A percentile compares a stretch with the other conserved stretches of the same genome.
Evolutionary conservation across 1,139 yeast species (phyloP).

Genomic region (Spencermartinsiella ligniputridi): DNA sequence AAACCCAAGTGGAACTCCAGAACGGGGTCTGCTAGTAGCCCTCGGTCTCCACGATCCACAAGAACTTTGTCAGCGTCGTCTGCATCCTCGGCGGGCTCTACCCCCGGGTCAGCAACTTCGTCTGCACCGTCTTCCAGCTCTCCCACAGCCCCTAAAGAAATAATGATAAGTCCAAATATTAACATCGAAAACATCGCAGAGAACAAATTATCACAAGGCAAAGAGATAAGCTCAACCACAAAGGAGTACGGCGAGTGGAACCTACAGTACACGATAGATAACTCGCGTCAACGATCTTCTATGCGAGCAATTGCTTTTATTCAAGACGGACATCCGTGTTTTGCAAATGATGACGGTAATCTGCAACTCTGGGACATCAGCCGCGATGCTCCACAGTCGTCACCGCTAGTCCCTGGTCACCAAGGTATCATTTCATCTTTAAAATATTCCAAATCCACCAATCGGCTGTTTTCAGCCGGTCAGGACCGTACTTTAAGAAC

Average conservation of each 20-base stretch:
- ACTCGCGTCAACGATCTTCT: not conserved
- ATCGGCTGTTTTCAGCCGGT: conserved; percentile 23
- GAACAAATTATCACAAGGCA: not conserved
- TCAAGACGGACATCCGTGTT: conserved; percentile 5
- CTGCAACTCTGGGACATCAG: conserved; percentile 1
- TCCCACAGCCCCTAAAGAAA: not conserved
- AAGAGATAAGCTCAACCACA: not conserved
- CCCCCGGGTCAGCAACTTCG: conserved; percentile 6
- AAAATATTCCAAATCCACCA: conserved; percentile 18
- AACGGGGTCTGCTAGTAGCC: not conserved
- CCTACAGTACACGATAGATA: not conserved
- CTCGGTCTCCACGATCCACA: not conserved
- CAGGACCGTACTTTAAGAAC: conserved; percentile 20
- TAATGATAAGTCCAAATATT: not conserved
- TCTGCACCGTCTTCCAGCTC: not conserved
- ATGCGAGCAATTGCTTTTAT: not conserved
- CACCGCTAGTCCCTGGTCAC: conserved; percentile 20
- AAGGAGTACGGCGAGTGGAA: conserved; percentile 1
- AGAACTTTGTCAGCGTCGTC: not conserved
- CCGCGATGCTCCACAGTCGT: conserved; percentile 8
- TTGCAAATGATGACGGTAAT: conserved; percentile 2
- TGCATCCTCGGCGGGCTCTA: conserved; percentile 9
- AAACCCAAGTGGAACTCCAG: not conserved
- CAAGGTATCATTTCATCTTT: conserved; percentile 21
- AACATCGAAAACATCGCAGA: not conserved